phyloP scores from a whole-genome alignment of 169 alveolate genomes.

The Cyclospora cayetanensis region DNA sequence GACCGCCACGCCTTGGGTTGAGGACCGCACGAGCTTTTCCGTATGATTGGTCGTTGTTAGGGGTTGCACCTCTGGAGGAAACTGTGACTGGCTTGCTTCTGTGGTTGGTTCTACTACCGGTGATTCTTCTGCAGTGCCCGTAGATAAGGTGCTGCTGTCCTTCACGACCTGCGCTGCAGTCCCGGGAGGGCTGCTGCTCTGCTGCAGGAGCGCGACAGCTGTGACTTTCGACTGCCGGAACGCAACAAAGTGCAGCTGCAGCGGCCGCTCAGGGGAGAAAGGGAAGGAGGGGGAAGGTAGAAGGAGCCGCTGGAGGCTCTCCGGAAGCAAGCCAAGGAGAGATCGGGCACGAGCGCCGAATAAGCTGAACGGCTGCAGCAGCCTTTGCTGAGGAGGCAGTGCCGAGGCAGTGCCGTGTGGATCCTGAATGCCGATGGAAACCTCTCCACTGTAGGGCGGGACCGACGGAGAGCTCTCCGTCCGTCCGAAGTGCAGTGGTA shows the following conservation, averaged over 20 bases:
- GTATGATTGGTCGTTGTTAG: not conserved
- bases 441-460: too few species aligned
- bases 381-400: not conserved
- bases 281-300: slow-evolving; percentile 7
- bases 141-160: not conserved
- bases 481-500: not conserved
- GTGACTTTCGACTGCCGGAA: slow-evolving; percentile 33
- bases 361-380: not conserved
- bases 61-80: slow-evolving; percentile 12
- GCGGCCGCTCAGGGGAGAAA: slow-evolving; percentile 46
- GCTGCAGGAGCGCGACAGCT: not conserved
- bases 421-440: too few species aligned
- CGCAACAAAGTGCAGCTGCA: slow-evolving; percentile 46
- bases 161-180: not conserved
- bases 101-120: not conserved
- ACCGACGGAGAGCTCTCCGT: too few species aligned
- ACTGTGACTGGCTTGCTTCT: not conserved
- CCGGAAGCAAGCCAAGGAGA: slow-evolving; percentile 17
- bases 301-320: not conserved
- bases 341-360: not conserved
- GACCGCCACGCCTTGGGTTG: slow-evolving; percentile 55
- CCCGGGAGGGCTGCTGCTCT: not conserved
- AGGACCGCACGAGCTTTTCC: not conserved
- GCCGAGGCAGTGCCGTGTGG: not conserved
- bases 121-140: not conserved